Evolutionary conservation across 306 rosid genomes (phyloP).

Genomic region (Luffa aegyptiaca): DNA sequence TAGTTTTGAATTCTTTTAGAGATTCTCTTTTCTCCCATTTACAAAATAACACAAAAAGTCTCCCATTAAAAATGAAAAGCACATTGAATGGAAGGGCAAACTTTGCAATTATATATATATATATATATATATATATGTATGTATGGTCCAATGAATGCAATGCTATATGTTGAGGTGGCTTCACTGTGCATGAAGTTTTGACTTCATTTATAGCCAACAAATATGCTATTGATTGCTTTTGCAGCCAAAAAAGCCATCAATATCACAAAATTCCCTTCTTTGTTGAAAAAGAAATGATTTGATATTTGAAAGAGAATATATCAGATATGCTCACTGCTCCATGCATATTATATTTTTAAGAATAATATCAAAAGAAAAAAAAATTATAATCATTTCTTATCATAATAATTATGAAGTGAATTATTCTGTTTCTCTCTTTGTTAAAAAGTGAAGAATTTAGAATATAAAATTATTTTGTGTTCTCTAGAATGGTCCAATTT

Average conservation of each 20-base stretch:
- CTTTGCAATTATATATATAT: not conserved
- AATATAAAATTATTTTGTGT: not conserved
- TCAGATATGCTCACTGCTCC: not conserved
- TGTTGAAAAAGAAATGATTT: not conserved
- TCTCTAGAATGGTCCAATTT: not conserved
- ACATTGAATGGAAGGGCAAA: not conserved
- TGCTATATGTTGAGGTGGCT: not conserved
- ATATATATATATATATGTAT: no score
- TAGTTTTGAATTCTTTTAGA: not conserved
- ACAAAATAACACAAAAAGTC: not conserved
- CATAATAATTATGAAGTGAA: not conserved
- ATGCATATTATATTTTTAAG: not conserved
- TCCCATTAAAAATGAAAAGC: not conserved
- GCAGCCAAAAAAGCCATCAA: not conserved
- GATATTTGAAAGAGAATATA: not conserved
- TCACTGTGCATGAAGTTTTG: slow-evolving; percentile 1
- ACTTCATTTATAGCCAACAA: slow-evolving; percentile 4
- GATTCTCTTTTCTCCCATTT: not conserved
- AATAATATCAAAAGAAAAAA: not conserved
- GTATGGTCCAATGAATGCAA: not conserved
- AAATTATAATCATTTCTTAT: not conserved
- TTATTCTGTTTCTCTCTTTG: not conserved
- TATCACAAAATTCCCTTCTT: not conserved
- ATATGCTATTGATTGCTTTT: not conserved
- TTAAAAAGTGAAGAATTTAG: not conserved